Evolutionary conservation across 2,329 filamentous ascomycete genomes (phyloP).

Genomic region (Bipolaris cookei): DNA sequence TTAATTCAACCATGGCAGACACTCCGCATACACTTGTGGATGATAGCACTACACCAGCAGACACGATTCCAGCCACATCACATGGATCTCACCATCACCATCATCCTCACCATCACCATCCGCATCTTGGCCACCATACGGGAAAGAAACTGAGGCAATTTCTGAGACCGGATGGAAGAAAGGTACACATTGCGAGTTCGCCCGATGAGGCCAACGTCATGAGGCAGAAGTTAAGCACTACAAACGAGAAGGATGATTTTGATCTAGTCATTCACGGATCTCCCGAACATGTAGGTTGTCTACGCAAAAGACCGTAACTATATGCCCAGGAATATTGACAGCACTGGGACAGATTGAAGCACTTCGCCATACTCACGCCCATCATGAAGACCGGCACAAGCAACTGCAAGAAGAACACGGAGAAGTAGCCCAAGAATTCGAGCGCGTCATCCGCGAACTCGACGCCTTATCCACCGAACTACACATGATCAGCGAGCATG

Average conservation of each 20-base stretch:
- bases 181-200: slow-evolving; percentile 62
- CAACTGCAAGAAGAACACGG: slow-evolving; percentile 58
- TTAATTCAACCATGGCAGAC: slow-evolving; percentile 9
- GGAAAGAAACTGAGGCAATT: slow-evolving; percentile 60
- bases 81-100: slow-evolving; percentile 4
- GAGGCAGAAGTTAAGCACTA: slow-evolving; percentile 52
- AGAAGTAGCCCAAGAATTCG: slow-evolving; percentile 62
- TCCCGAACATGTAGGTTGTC: slow-evolving; percentile 50
- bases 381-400: slow-evolving; percentile 59
- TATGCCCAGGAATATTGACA: neutral
- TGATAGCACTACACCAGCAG: slow-evolving; percentile 9
- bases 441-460: slow-evolving; percentile 61
- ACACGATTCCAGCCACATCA: neutral
- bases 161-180: slow-evolving; percentile 61
- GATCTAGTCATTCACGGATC: slow-evolving; percentile 67
- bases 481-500: slow-evolving; percentile 61
- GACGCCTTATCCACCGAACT: slow-evolving; percentile 61
- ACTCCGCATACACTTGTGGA: slow-evolving; percentile 12
- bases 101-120: slow-evolving; percentile 19
- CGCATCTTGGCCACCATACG: slow-evolving; percentile 34
- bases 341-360: slow-evolving; percentile 47
- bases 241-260: slow-evolving; percentile 52
- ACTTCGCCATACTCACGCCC: slow-evolving; percentile 59
- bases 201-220: slow-evolving; percentile 63
- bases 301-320: too few species aligned